A percentile compares a stretch with the other conserved stretches of the same genome.
phyloP scores from a whole-genome alignment of 2,329 filamentous ascomycete genomes.

The Aspergillus tanneri region DNA sequence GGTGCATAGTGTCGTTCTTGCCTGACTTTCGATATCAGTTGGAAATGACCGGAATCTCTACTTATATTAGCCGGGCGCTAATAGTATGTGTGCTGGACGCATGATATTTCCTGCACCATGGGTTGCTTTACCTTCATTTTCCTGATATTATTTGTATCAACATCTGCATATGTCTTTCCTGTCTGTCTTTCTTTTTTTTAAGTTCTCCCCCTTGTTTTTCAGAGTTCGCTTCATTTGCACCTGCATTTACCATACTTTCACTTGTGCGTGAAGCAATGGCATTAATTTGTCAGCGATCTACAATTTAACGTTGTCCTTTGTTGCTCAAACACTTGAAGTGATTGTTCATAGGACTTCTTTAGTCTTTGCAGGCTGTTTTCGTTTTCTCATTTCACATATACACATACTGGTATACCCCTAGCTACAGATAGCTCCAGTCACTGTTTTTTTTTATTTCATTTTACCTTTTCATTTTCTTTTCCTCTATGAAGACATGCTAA shows the following conservation, averaged over 20 bases:
- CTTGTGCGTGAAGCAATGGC: no score
- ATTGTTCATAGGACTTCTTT: no score
- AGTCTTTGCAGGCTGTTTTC: not conserved
- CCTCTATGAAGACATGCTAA: conserved; percentile 13
- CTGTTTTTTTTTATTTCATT: not conserved
- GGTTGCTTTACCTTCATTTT: conserved; percentile 6
- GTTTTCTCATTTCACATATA: conserved; percentile 1
- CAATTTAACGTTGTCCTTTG: no score
- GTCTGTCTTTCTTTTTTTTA: conserved; percentile 13
- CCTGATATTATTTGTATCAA: conserved; percentile 4
- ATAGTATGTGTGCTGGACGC: conserved; percentile 27
- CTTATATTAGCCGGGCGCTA: conserved; percentile 14
- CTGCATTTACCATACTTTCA: no score
- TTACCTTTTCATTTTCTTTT: not conserved
- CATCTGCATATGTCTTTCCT: conserved; percentile 12
- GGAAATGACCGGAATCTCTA: not conserved
- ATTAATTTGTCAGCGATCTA: no score
- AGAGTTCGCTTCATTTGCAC: no score
- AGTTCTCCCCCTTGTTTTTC: conserved; percentile 16
- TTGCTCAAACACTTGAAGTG: no score
- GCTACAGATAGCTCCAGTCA: not conserved
- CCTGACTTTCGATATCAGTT: not conserved
- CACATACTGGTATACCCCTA: not conserved
- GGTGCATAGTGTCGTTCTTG: not conserved
- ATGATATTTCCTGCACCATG: conserved; percentile 12